Evolutionary conservation across 257 asterid genomes (phyloP).

Genomic region (Pogostemon cablin): DNA sequence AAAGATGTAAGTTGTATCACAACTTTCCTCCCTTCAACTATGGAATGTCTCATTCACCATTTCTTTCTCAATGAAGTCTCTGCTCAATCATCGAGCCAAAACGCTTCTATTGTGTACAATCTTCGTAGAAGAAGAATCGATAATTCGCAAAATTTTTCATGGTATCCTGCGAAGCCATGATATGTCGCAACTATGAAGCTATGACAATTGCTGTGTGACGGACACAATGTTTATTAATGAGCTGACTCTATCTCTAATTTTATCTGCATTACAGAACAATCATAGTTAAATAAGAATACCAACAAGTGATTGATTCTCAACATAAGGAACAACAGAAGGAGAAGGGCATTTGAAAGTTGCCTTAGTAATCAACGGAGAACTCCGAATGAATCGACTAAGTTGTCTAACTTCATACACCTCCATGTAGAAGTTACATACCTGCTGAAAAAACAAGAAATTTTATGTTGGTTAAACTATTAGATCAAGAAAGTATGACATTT

Average conservation of each 20-base stretch:
- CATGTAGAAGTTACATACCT: neutral
- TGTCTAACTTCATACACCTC: neutral
- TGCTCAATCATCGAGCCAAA: neutral
- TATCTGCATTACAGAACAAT: neutral
- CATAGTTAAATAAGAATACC: neutral
- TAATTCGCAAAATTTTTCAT: conserved; percentile 25
- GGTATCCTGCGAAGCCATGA: neutral
- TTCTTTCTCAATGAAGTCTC: neutral
- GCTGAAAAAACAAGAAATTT: neutral
- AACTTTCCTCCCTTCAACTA: conserved; percentile 13
- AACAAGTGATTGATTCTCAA: neutral
- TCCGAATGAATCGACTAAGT: neutral
- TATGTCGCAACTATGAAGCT: no score
- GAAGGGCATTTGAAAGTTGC: conserved; percentile 18
- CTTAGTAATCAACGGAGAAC: conserved; percentile 15
- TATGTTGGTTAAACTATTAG: neutral
- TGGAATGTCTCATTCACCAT: conserved; percentile 5
- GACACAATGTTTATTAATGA: neutral
- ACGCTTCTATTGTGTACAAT: conserved; percentile 31
- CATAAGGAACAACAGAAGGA: neutral
- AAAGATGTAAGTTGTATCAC: conserved; percentile 16
- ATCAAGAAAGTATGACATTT: neutral
- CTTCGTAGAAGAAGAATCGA: conserved; percentile 22
- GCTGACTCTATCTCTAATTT: neutral
- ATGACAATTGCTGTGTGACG: neutral